Conservation (phyloP, 2,329 filamentous ascomycete species). For the Fusarium penzigii region DNA sequence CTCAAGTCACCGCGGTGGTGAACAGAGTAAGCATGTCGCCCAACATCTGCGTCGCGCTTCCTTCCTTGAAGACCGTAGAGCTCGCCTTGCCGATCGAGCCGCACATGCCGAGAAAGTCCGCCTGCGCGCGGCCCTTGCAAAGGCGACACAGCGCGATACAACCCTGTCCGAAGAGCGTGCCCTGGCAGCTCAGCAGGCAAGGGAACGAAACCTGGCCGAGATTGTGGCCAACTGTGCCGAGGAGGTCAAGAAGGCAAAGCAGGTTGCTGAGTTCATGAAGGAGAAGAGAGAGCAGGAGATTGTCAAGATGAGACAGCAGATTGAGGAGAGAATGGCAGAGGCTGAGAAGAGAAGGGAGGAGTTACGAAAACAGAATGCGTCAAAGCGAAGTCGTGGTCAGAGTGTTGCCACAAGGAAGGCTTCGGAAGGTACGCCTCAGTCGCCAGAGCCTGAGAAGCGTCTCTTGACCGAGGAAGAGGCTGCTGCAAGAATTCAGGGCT, state of each 20-base stretch:
- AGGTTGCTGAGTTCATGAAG: constrained; percentile 79
- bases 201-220: constrained; percentile 79
- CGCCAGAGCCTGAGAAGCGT: constrained; percentile 47
- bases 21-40: constrained; percentile 75
- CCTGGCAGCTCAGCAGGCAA: constrained; percentile 73
- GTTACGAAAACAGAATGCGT: constrained; percentile 55
- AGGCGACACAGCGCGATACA: constrained; percentile 65
- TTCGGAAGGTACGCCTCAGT: constrained; percentile 48
- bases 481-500: constrained; percentile 65
- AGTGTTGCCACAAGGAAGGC: constrained; percentile 55
- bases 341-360: constrained; percentile 72
- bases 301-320: constrained; percentile 67
- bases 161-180: constrained; percentile 74
- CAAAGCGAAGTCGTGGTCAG: constrained; percentile 54
- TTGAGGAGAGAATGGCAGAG: constrained; percentile 79
- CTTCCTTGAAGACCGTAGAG: constrained; percentile 79
- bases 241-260: constrained; percentile 80
- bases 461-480: constrained; percentile 61
- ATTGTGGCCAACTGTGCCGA: constrained; percentile 80
- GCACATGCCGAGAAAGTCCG: constrained; percentile 84
- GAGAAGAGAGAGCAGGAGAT: constrained; percentile 77
- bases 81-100: constrained; percentile 75
- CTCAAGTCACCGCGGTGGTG: constrained; percentile 49
- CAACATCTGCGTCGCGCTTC: constrained; percentile 79
- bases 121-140: constrained; percentile 71